A percentile compares a stretch with the other conserved stretches of the same genome.
These are phyloP conservation scores for Stemphylium beticola DNA, from an alignment of 2,329 filamentous ascomycete genomes.

Conservation along the genomic window DNA sequence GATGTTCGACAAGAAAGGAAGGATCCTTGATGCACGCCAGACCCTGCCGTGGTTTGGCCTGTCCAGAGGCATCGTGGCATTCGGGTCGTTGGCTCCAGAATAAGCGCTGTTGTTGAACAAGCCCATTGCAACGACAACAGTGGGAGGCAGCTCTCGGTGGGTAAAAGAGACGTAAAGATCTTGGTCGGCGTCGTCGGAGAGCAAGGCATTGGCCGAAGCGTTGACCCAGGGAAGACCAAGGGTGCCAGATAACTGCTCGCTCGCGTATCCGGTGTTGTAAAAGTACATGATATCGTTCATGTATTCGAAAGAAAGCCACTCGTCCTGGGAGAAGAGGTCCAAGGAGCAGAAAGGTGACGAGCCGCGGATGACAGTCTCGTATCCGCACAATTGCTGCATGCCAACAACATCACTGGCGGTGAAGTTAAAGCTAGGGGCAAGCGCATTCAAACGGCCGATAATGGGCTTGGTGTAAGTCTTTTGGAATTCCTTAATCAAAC, in stretches of 20 bases:
- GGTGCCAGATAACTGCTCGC: slow-evolving; percentile 57
- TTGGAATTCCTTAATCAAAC: slow-evolving; percentile 46
- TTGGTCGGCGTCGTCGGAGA: slow-evolving; percentile 57
- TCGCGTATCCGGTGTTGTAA: slow-evolving; percentile 71
- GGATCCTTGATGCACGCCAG: slow-evolving; percentile 67
- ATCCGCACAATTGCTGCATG: slow-evolving; percentile 71
- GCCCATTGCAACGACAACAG: slow-evolving; percentile 69
- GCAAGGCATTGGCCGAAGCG: slow-evolving; percentile 60
- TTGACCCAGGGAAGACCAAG: slow-evolving; percentile 73
- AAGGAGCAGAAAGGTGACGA: slow-evolving; percentile 67
- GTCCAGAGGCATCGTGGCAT: slow-evolving; percentile 69
- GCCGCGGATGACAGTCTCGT: slow-evolving; percentile 69
- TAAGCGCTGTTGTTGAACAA: slow-evolving; percentile 72
- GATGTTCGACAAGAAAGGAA: slow-evolving; percentile 71
- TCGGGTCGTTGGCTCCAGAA: slow-evolving; percentile 59
- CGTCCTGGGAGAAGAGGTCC: slow-evolving; percentile 64
- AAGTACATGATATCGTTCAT: slow-evolving; percentile 68
- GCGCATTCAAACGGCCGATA: slow-evolving; percentile 60
- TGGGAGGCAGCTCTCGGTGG: slow-evolving; percentile 71
- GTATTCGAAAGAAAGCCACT: slow-evolving; percentile 73
- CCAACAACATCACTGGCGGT: slow-evolving; percentile 67
- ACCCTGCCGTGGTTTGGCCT: slow-evolving; percentile 67
- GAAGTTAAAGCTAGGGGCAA: slow-evolving; percentile 67
- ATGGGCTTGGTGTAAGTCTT: slow-evolving; percentile 67
- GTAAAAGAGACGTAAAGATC: slow-evolving; percentile 73